Evolutionary conservation across 2,329 filamentous ascomycete genomes (phyloP).

Genomic region (Botrytis tulipae): DNA sequence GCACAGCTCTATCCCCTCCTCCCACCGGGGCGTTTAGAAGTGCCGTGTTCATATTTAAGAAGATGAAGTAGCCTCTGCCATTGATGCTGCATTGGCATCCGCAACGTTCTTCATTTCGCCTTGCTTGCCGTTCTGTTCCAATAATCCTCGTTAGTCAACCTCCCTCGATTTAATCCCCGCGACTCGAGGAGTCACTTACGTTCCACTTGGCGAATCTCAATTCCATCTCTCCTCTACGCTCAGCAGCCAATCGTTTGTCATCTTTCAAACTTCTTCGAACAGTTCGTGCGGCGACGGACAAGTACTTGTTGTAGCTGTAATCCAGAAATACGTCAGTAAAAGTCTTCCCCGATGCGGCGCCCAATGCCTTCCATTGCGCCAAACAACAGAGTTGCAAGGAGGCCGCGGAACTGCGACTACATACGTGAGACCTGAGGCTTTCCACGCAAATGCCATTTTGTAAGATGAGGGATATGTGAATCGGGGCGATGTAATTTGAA

Average conservation of each 20-base stretch:
- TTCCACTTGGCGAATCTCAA: slow-evolving; percentile 92
- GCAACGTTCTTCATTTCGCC: slow-evolving; percentile 75
- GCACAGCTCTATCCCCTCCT: slow-evolving; percentile 15
- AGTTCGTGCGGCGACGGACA: slow-evolving; percentile 88
- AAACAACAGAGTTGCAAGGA: not conserved
- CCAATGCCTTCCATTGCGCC: slow-evolving; percentile 27
- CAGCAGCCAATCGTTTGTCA: slow-evolving; percentile 79
- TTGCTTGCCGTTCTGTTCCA: slow-evolving; percentile 86
- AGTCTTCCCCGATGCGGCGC: slow-evolving; percentile 16
- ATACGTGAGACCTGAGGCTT: slow-evolving; percentile 82
- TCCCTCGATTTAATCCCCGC: slow-evolving; percentile 16
- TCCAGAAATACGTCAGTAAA: slow-evolving; percentile 38
- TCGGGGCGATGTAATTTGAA: slow-evolving; percentile 22
- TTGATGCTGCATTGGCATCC: slow-evolving; percentile 49
- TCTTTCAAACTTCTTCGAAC: slow-evolving; percentile 98
- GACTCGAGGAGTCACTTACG: slow-evolving; percentile 57
- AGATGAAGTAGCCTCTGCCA: slow-evolving; percentile 31
- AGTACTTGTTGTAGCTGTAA: slow-evolving; percentile 98
- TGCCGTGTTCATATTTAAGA: slow-evolving; percentile 26
- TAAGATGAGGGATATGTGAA: slow-evolving; percentile 30
- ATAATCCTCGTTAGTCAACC: slow-evolving; percentile 26
- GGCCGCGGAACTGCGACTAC: slow-evolving; percentile 22
- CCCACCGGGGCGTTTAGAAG: slow-evolving; percentile 13
- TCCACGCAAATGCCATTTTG: slow-evolving; percentile 93
- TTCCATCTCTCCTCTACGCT: slow-evolving; percentile 87